These are phyloP conservation scores for Aeschynomene evenia DNA, from an alignment of 306 rosid species.

Conservation along the genomic window DNA sequence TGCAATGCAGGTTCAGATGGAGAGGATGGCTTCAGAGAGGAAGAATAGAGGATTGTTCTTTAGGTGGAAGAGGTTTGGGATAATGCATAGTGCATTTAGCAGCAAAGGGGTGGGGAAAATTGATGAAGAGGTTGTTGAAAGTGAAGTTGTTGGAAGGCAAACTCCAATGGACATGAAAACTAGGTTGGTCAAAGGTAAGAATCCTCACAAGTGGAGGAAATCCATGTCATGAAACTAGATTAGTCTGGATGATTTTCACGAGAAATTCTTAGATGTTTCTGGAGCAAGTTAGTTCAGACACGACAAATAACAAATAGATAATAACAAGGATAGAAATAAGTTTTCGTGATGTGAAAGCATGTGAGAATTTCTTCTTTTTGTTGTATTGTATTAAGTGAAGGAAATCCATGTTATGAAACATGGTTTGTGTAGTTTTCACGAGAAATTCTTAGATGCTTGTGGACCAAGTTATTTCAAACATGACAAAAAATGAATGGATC, in stretches of 20 bases:
- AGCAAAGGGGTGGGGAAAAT: conserved; percentile 33
- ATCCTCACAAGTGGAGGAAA: conserved; percentile 68
- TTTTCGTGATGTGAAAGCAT: background rate
- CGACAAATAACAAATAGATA: background rate
- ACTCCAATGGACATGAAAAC: conserved; percentile 70
- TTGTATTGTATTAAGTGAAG: conserved; percentile 42
- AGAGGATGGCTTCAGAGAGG: conserved; percentile 48
- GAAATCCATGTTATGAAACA: conserved; percentile 71
- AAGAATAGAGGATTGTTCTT: conserved; percentile 53
- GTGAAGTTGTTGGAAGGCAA: conserved; percentile 42
- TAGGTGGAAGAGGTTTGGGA: conserved; percentile 73
- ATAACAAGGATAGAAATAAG: background rate
- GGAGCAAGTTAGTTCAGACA: background rate
- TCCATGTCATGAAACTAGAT: conserved; percentile 66
- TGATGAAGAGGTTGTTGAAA: conserved; percentile 34
- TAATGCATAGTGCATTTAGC: conserved; percentile 28
- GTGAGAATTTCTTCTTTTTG: background rate
- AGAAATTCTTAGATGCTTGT: background rate
- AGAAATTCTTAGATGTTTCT: background rate
- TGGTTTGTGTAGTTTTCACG: background rate
- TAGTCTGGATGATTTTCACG: background rate
- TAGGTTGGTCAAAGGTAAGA: conserved; percentile 50
- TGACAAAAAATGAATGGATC: background rate
- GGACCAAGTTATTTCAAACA: background rate
- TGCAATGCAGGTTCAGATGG: conserved; percentile 66